These are phyloP conservation scores for Aureoboletus auriporus DNA, from an alignment of 768 basidiomycete genomes.

Conservation along the genomic window DNA sequence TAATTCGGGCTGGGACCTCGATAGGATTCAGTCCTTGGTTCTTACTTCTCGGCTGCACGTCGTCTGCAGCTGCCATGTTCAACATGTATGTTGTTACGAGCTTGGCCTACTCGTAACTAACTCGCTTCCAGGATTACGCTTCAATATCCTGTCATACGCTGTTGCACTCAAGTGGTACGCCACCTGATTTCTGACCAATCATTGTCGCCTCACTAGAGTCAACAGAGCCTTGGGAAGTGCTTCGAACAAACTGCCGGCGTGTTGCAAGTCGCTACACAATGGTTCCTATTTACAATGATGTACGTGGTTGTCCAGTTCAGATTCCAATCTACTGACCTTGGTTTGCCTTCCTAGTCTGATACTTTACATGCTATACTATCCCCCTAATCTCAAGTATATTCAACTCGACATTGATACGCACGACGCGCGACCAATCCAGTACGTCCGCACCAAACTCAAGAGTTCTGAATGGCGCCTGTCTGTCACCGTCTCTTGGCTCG, in stretches of 20 bases:
- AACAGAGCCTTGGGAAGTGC: conserved; percentile 65
- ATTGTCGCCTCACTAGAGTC: conserved; percentile 1
- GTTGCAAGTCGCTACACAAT: conserved; percentile 77
- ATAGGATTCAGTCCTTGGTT: conserved; percentile 93
- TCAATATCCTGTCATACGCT: conserved; percentile 78
- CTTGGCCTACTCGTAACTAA: not conserved
- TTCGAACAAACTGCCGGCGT: conserved; percentile 79
- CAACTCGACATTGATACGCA: conserved; percentile 40
- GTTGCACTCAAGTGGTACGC: conserved; percentile 76
- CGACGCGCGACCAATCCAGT: conserved; percentile 38
- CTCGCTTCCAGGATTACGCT: conserved; percentile 64
- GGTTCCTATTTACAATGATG: conserved; percentile 83
- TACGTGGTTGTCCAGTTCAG: conserved; percentile 35
- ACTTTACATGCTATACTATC: conserved; percentile 91
- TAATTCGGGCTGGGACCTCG: conserved; percentile 71
- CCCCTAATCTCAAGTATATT: conserved; percentile 72
- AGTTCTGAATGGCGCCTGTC: conserved; percentile 79
- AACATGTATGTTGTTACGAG: conserved; percentile 59
- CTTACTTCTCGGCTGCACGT: conserved; percentile 82
- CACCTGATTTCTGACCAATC: no score
- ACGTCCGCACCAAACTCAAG: conserved; percentile 45
- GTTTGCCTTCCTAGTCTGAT: conserved; percentile 54
- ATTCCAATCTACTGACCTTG: not conserved
- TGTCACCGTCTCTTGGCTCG: conserved; percentile 67
- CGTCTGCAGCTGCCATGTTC: conserved; percentile 75